Evolutionary conservation across 768 basidiomycete genomes (phyloP).

Genomic region (Leucosporidium yakuticum): DNA sequence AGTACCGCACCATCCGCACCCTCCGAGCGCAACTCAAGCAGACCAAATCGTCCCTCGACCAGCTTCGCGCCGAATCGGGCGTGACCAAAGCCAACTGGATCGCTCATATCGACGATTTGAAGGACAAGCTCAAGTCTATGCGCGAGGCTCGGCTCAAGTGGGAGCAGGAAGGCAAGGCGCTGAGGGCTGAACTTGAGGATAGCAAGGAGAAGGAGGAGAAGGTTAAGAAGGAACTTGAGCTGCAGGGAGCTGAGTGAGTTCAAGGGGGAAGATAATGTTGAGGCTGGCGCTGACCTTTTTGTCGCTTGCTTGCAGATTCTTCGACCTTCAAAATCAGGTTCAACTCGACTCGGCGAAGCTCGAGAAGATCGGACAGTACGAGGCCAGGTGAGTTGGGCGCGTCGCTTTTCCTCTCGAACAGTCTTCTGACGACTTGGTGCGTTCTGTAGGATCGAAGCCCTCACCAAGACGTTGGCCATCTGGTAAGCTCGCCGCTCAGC

Average conservation of each 20-base stretch:
- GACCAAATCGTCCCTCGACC: slow-evolving; percentile 63
- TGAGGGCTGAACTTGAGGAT: slow-evolving; percentile 68
- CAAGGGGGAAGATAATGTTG: not conserved
- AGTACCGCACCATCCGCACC: slow-evolving; percentile 31
- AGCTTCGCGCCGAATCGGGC: slow-evolving; percentile 66
- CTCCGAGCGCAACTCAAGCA: slow-evolving; percentile 55
- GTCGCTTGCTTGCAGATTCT: slow-evolving; percentile 48
- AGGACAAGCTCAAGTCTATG: slow-evolving; percentile 65
- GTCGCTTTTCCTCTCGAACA: too few species aligned
- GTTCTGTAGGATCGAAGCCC: slow-evolving; percentile 57
- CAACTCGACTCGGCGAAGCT: slow-evolving; percentile 78
- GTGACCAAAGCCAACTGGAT: slow-evolving; percentile 69
- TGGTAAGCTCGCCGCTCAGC: slow-evolving; percentile 54
- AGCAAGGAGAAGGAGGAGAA: slow-evolving; percentile 51
- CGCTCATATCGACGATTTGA: slow-evolving; percentile 77
- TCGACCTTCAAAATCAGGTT: slow-evolving; percentile 64
- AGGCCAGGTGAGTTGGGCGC: slow-evolving; percentile 51
- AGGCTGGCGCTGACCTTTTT: not conserved
- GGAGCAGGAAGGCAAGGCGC: slow-evolving; percentile 60
- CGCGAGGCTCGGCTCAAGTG: slow-evolving; percentile 75
- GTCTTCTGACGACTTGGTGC: too few species aligned
- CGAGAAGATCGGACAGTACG: slow-evolving; percentile 72
- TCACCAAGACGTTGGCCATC: slow-evolving; percentile 64
- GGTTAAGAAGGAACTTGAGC: slow-evolving; percentile 42
- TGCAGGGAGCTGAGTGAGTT: slow-evolving; percentile 42